A percentile compares a stretch with the other conserved stretches of the same genome.
phyloP scores from a whole-genome alignment of 805 yeast genomes.

The Sugiyamaella qingdaonensis region DNA sequence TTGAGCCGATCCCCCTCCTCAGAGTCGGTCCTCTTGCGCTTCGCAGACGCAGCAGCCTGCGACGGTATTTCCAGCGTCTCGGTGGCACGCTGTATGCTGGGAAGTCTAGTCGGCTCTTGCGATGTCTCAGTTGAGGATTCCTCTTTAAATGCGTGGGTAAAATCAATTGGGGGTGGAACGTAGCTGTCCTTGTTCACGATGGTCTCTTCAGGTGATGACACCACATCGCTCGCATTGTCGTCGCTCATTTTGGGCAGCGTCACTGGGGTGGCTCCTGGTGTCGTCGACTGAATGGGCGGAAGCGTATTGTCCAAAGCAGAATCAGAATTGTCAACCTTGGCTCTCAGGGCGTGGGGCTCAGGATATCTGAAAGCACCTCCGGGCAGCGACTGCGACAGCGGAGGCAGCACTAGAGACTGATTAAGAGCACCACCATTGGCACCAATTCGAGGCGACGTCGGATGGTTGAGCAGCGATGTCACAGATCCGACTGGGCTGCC shows the following conservation, averaged over 20 bases:
- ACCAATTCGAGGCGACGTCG: background rate
- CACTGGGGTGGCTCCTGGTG: background rate
- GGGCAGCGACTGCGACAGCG: background rate
- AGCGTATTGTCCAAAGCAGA: background rate
- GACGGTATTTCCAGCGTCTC: background rate
- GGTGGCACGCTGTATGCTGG: background rate
- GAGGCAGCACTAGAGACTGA: background rate
- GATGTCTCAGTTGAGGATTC: background rate
- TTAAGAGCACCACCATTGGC: no score
- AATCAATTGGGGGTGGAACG: slow-evolving; percentile 39
- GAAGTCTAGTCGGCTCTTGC: background rate
- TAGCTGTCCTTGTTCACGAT: slow-evolving; percentile 12
- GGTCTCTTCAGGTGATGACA: background rate
- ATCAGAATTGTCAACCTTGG: background rate
- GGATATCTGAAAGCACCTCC: background rate
- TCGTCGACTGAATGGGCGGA: background rate
- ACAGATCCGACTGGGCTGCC: background rate
- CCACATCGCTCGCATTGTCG: background rate
- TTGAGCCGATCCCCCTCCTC: slow-evolving; percentile 14
- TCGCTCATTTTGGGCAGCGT: background rate
- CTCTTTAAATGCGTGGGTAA: slow-evolving; percentile 35
- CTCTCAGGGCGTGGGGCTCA: background rate
- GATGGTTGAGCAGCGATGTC: background rate
- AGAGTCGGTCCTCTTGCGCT: slow-evolving; percentile 2
- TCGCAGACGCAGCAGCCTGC: background rate